phyloP scores from a whole-genome alignment of 108 stramenopile genomes.

The Aurantiochytrium sp. region DNA sequence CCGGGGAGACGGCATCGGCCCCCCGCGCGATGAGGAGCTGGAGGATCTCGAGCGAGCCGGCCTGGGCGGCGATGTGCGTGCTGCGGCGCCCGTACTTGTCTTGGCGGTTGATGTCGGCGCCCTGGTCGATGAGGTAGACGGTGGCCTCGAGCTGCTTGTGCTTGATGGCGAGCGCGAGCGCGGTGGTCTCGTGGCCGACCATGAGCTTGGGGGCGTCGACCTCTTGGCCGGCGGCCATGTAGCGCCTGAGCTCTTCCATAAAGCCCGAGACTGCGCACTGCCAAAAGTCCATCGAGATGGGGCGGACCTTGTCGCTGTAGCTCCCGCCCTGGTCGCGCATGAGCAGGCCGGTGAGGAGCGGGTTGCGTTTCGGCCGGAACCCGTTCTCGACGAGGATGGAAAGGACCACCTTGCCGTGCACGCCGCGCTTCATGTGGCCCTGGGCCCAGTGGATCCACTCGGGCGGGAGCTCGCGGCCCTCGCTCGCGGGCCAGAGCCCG shows the following conservation, averaged over 20 bases:
- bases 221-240: conserved; percentile 47
- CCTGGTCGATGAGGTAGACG: conserved; percentile 34
- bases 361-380: conserved; percentile 17
- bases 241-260: conserved; percentile 48
- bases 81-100: conserved; percentile 50
- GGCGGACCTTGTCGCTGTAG: conserved; percentile 34
- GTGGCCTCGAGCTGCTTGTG: conserved; percentile 43
- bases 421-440: conserved; percentile 39
- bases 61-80: conserved; percentile 51
- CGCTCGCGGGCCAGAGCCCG: conserved; percentile 19
- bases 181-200: conserved; percentile 31
- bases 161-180: conserved; percentile 46
- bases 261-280: conserved; percentile 36
- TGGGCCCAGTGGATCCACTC: conserved; percentile 49
- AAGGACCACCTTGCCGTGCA: conserved; percentile 50
- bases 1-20: conserved; percentile 42
- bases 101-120: conserved; percentile 37
- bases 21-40: conserved; percentile 41
- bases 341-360: conserved; percentile 38
- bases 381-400: conserved; percentile 36
- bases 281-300: conserved; percentile 50
- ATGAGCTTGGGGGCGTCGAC: conserved; percentile 36
- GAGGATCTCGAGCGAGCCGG: conserved; percentile 33
- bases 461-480: background rate
- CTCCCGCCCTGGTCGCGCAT: conserved; percentile 42